These are phyloP conservation scores for Mycena albidolilacea DNA, from an alignment of 768 basidiomycete species.

Conservation along the genomic window DNA sequence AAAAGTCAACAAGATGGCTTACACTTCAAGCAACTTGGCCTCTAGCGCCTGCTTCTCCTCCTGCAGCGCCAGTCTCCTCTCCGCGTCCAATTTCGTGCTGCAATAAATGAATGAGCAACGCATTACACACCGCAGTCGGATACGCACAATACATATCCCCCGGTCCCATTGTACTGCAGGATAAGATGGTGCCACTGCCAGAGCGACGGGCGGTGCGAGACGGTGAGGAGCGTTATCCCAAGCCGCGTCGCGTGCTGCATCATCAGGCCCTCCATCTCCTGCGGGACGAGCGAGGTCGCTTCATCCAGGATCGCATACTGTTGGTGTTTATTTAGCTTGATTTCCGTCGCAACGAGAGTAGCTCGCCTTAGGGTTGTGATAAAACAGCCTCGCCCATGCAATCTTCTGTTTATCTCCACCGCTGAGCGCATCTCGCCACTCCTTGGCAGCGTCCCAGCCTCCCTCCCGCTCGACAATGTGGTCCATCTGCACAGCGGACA, in stretches of 20 bases:
- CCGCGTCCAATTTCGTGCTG: slow-evolving; percentile 91
- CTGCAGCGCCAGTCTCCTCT: slow-evolving; percentile 90
- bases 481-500: slow-evolving; percentile 88
- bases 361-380: slow-evolving; percentile 89
- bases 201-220: slow-evolving; percentile 94
- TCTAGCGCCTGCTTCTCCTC: slow-evolving; percentile 95
- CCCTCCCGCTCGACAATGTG: slow-evolving; percentile 93
- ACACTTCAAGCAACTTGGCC: slow-evolving; percentile 89
- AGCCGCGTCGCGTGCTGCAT: slow-evolving; percentile 92
- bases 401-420: slow-evolving; percentile 98
- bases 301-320: slow-evolving; percentile 98
- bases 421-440: slow-evolving; percentile 94
- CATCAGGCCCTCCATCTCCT: slow-evolving; percentile 94
- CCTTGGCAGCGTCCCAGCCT: slow-evolving; percentile 92
- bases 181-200: slow-evolving; percentile 95
- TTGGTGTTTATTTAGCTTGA: not conserved
- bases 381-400: slow-evolving; percentile 97
- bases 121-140: not conserved
- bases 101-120: slow-evolving; percentile 12
- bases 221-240: slow-evolving; percentile 93
- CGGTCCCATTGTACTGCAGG: slow-evolving; percentile 93
- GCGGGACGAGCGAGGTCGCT: slow-evolving; percentile 94
- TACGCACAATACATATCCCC: slow-evolving; percentile 94
- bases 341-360: slow-evolving; percentile 14
- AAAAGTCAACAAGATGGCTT: slow-evolving; percentile 51